Percentiles rank a stretch among this genome's conserved stretches.
phyloP scores from a whole-genome alignment of 345 rosid genomes.

The Eucalyptus curtisii region DNA sequence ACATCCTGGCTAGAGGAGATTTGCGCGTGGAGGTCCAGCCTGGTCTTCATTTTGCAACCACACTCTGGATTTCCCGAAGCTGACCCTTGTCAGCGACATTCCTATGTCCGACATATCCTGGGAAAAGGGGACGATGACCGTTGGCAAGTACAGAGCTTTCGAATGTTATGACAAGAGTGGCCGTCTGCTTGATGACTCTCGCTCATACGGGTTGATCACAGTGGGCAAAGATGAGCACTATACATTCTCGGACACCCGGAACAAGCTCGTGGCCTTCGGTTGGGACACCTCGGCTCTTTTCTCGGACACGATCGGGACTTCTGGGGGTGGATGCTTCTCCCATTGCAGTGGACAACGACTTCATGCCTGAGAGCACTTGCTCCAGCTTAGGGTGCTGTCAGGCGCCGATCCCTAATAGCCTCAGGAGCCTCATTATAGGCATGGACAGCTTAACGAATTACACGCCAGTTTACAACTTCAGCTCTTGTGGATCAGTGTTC shows the following conservation, averaged over 20 bases:
- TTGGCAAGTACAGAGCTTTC: neutral
- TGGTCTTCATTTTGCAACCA: neutral
- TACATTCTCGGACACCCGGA: neutral
- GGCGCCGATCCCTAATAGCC: too few species aligned
- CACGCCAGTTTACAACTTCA: too few species aligned
- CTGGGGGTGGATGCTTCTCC: too few species aligned
- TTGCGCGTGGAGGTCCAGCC: neutral
- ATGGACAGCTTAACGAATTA: too few species aligned
- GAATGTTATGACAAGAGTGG: neutral
- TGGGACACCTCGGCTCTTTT: neutral
- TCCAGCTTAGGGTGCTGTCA: too few species aligned
- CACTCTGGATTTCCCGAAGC: neutral
- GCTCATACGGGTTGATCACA: fast-evolving
- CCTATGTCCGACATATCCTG: fast-evolving
- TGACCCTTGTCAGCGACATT: neutral
- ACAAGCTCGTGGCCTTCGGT: neutral
- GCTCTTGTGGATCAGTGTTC: too few species aligned
- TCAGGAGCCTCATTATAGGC: too few species aligned
- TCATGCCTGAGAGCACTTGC: too few species aligned
- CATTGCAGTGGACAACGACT: too few species aligned
- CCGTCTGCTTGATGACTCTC: neutral
- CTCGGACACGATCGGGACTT: too few species aligned
- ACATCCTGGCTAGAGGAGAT: neutral
- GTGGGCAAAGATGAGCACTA: neutral
- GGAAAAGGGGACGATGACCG: neutral